Evolutionary conservation across 257 asterid species (phyloP), one percentile per base, ranked within the genome.

Genomic region (Ilex asprella): DNA sequence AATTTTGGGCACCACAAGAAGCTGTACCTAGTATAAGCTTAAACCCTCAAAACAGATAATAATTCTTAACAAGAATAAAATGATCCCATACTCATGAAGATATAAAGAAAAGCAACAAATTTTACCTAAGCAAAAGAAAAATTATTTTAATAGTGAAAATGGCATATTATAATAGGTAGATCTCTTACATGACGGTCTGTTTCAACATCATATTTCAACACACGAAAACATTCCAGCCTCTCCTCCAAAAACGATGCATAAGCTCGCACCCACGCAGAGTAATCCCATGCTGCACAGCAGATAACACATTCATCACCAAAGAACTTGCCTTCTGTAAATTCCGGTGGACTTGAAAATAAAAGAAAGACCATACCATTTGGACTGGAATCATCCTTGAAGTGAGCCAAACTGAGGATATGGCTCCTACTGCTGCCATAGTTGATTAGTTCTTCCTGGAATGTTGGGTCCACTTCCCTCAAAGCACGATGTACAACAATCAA

Each of bases 181-280:
- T 10, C n/a, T 21, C 15, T 53, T 53, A 14, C n/a, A 4, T 69
- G 73, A 21, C 78, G 97, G 63, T 93, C 95, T 1, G 85, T 67
- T 73, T 93, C 95, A 67, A 93, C 72, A 66, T 93, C 99, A 68
- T 89, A 84, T 67, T 84, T 93, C 80, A 93, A 66, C 60, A 85
- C 84, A 67, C 96, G 81, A 79, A 81, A 89, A 58, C 99, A 89
- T 61, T 93, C 97, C 79, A 89, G 77, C 76, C 99, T 87, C 85
- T 93, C 99, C 86, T 93, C 99, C 83, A 93, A 65, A 77, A 66
- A 93, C 73, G 89, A 71, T 9, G 97, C 95, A 54, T 93, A 93
- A 35, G 86, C 62, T 64, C 99, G 96, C 56, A 89, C 90, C 99
- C 97, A 93, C 64, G 91, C 90, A 62, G 99, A 93, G 81, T 81